Conservation (phyloP, 257 asterid species). For the Echium plantagineum region DNA sequence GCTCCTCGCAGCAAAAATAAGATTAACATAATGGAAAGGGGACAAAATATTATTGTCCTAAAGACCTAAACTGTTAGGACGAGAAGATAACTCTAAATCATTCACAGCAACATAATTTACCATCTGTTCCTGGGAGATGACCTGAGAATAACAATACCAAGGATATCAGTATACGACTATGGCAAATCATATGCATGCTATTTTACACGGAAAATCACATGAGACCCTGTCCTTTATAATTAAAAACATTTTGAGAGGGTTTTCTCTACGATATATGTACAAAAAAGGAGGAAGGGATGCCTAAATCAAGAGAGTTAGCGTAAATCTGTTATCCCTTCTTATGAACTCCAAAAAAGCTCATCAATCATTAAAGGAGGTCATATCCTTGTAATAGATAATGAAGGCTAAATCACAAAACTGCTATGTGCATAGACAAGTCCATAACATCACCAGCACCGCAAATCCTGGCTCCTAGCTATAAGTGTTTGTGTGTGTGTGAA, state of each 20-base stretch:
- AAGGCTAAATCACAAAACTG: background rate
- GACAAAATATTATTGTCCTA: conserved; percentile 48
- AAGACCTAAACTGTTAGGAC: conserved; percentile 32
- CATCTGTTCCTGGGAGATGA: conserved; percentile 56
- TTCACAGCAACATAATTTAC: conserved; percentile 38
- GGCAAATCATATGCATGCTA: background rate
- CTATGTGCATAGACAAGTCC: background rate
- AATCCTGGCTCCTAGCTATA: background rate
- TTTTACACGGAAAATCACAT: background rate
- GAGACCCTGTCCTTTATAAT: background rate
- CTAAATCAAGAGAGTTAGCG: no score
- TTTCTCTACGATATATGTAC: no score
- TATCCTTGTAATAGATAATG: background rate
- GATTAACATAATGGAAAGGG: conserved; percentile 25
- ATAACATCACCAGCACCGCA: background rate
- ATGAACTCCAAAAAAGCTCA: background rate
- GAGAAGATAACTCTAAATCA: conserved; percentile 23
- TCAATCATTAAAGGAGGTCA: background rate
- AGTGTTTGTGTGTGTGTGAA: background rate
- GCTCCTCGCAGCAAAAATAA: conserved; percentile 43
- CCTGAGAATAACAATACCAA: conserved; percentile 45
- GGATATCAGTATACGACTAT: conserved; percentile 2
- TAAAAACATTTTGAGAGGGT: no score
- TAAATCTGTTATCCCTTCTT: no score
- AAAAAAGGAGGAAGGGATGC: no score